Evolutionary conservation across 495 filamentous ascomycete genomes (phyloP).

Genomic region (Penicillium pancosmium): DNA sequence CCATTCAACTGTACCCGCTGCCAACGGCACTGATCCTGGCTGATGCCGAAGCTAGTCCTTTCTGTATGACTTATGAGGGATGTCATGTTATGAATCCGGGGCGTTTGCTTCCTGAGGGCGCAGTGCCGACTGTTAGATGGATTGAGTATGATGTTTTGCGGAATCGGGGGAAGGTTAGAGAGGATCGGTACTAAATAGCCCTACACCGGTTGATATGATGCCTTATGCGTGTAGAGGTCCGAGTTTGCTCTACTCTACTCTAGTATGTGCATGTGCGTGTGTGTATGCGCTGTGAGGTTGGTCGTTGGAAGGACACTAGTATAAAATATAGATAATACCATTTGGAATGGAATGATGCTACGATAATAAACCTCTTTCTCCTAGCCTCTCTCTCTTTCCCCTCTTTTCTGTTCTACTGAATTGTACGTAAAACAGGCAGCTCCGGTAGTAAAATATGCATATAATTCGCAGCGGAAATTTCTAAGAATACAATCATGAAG

Average conservation of each 20-base stretch:
- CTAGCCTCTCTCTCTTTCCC: not conserved
- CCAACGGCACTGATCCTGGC: conserved; percentile 81
- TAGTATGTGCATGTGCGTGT: not conserved
- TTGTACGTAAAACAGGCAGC: not conserved
- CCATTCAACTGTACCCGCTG: conserved; percentile 82
- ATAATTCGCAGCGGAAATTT: conserved; percentile 21
- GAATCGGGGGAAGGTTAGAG: conserved; percentile 56
- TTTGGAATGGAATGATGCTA: not conserved
- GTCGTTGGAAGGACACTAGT: not conserved
- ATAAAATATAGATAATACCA: not conserved
- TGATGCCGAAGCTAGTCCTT: conserved; percentile 77
- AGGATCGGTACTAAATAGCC: conserved; percentile 37
- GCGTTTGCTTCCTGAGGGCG: conserved; percentile 63
- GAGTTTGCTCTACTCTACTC: too few relatives aligned
- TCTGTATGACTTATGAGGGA: conserved; percentile 87
- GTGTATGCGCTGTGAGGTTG: not conserved
- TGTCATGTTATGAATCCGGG: conserved; percentile 97
- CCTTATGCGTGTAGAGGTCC: too few relatives aligned
- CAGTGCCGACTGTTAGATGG: conserved; percentile 72
- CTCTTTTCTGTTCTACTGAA: not conserved
- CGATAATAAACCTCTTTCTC: not conserved
- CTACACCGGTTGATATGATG: not conserved
- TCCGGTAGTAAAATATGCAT: not conserved
- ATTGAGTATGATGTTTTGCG: conserved; percentile 76
- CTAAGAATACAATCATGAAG: conserved; percentile 33